Base-by-base conservation (phyloP, 345 rosid genomes). In the Hypericum androsaemum region DNA sequence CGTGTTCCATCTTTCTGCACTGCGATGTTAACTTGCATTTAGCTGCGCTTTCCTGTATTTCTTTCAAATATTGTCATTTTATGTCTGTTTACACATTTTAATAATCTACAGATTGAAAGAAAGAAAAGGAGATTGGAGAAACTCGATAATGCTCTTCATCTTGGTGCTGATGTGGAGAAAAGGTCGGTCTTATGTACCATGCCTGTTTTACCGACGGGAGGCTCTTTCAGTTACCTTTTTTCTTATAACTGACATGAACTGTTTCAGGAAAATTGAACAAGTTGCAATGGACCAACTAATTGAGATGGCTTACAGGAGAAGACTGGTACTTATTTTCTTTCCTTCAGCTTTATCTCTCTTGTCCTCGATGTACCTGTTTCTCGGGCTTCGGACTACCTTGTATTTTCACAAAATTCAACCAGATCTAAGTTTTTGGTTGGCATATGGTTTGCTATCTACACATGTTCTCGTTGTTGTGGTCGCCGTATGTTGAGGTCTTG, bases 241-340 rank as follows among this genome's bases (percentile, higher is more conserved):
- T 46, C 22, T 63, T 54, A 66, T 36, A 62, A 46, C 15, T 70
- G 53, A 52, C 41, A 37, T 56, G 38, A 39, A 52, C 56, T 60
- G 12, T 44, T 57, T 49, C 87, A 92, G 98, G 78, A 81, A 71
- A 41, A 41, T 74, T 32, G 98, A 83, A 73, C 70, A 74, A 43
- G 67, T 70, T 46, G 98, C 95, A 37, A 78, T 92, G 86, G 80
- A 88, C 64, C 92, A 86, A 61, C 94, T 85, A 64, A 69, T 85
- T 51, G 85, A 88, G 75, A 77, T 77, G 71, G 96, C 96, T 50
- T 80, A 83, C 74, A 80, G 58, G 64, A 88, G 79, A 74, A 62
- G 80, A 71, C 49, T 83, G 98, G 98, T 92, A 80, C 61, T 55
- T 54, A 39, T 55, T 43, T 37, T 57, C 54, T 22, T 22, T 22